Conservation (phyloP, 164 flowering plant genomes). For the Aristolochia californica region DNA sequence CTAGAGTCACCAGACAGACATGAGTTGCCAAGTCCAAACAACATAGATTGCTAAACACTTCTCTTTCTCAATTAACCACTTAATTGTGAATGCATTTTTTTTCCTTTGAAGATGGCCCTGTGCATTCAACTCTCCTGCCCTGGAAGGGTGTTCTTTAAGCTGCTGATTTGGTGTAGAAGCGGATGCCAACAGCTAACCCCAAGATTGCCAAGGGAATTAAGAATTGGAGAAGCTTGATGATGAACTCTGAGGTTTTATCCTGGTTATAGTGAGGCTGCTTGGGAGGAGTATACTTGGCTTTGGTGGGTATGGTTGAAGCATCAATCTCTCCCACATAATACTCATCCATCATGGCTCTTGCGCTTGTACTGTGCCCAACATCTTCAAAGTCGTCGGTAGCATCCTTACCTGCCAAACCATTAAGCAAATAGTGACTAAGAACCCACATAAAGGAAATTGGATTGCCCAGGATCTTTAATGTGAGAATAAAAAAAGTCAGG, state of each 20-base stretch:
- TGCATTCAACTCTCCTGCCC: neutral
- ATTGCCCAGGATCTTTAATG: neutral
- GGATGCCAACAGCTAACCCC: constrained; percentile 63
- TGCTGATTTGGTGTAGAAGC: constrained; percentile 58
- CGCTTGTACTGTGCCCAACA: constrained; percentile 65
- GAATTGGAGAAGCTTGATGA: constrained; percentile 78
- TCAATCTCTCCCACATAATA: constrained; percentile 54
- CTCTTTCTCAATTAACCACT: too few relatives aligned
- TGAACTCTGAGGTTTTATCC: constrained; percentile 62
- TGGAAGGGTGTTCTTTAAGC: constrained; percentile 8
- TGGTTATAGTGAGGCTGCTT: constrained; percentile 49
- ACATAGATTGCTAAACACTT: neutral
- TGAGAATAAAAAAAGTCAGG: neutral
- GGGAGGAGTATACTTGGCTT: constrained; percentile 35
- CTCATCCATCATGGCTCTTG: constrained; percentile 57
- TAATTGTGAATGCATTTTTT: too few relatives aligned
- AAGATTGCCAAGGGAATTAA: constrained; percentile 67
- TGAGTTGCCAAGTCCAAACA: neutral
- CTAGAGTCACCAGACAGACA: neutral
- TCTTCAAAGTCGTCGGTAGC: constrained; percentile 86
- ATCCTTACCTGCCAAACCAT: constrained; percentile 51
- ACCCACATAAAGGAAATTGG: too few relatives aligned
- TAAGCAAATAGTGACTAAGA: too few relatives aligned
- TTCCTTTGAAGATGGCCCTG: neutral
- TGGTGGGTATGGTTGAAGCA: constrained; percentile 33